Evolutionary conservation across 2,329 filamentous ascomycete species (phyloP), one percentile per base, ranked within the genome.

Genomic region (Phyllosticta paracitricarpa): DNA sequence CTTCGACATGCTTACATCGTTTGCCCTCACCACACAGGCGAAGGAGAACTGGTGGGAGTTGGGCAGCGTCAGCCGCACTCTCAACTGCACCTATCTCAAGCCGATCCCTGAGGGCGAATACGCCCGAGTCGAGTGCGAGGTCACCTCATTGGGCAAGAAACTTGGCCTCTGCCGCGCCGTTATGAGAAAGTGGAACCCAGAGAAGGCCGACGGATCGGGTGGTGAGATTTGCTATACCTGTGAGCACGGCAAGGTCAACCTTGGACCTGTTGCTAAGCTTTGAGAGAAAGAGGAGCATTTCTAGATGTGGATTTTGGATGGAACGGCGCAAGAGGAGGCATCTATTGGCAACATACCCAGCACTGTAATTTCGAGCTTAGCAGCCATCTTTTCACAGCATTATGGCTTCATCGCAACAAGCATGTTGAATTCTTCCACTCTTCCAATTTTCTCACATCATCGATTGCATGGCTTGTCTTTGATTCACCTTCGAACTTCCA

Each of bases 1-100:
- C 53, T 82, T 82, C 63, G 83, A 85, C 66, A 79, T 84, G 70
- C 75, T 77, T 60, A 80, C 78, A 1, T 76, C 73, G 6, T 68
- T 76, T 7, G 70, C 76, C 5, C 68, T 77, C 17, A 65, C 63
- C 5, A 67, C 71, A 3, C 65, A 67, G 19, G 65, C 68, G 4
- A 64, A 63, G n/a, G 67, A 71, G 2, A 72, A 70, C 1, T 75
- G 75, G 56, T 80, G 77, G 77, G 69, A 78, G 54, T 68, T 70
- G n/a, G 76, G 71, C 2, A 75, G 78, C 55, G 78, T 80, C 8
- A 73, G 68, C 48, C 63, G 73, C 48, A 73, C 67, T 58, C 67
- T 81, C 63, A 79, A 75, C 65, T 77, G 77, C 56, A 78, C 73
- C 2, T 80, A 79, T 63, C 62, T 81, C 48, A 66, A 76, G 10